phyloP scores from a whole-genome alignment of 768 basidiomycete genomes.

The Auriculariales sp. region DNA sequence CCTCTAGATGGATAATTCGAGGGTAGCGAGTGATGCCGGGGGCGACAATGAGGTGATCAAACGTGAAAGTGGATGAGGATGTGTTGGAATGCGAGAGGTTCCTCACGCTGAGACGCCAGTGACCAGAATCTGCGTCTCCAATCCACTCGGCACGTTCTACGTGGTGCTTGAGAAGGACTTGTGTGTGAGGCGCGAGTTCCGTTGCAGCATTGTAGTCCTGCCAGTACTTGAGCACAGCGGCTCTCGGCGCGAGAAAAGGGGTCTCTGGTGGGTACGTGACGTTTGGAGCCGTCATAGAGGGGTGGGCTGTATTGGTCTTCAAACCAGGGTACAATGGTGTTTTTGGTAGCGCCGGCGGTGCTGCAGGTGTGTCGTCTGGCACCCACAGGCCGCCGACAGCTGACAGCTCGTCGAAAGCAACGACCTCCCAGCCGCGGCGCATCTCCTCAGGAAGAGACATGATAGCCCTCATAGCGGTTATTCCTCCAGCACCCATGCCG shows the following conservation, averaged over 20 bases:
- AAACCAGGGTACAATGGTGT: constrained; percentile 40
- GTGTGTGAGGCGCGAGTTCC: constrained; percentile 33
- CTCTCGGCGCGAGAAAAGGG: not conserved
- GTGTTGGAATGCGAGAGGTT: no score
- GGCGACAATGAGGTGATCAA: constrained; percentile 42
- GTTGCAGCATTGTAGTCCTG: constrained; percentile 36
- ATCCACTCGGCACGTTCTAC: no score
- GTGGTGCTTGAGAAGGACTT: constrained; percentile 32
- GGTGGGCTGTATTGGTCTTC: constrained; percentile 39
- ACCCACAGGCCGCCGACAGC: constrained; percentile 47
- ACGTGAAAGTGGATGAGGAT: no score
- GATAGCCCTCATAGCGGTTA: constrained; percentile 36
- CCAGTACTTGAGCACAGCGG: constrained; percentile 38
- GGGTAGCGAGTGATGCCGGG: constrained; percentile 44
- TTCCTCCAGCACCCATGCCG: constrained; percentile 41
- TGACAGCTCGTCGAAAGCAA: constrained; percentile 36
- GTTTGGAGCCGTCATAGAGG: constrained; percentile 18
- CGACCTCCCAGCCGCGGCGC: constrained; percentile 28
- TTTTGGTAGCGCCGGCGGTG: constrained; percentile 35
- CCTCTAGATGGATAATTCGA: constrained; percentile 27
- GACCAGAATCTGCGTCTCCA: no score
- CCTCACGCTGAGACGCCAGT: no score
- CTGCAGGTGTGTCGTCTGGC: constrained; percentile 14
- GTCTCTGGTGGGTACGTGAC: not conserved
- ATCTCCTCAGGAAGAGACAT: constrained; percentile 29